Evolutionary conservation across 2,329 filamentous ascomycete genomes (phyloP), one percentile per base, ranked within the genome.

Genomic region (Ophiocordyceps robertsii): DNA sequence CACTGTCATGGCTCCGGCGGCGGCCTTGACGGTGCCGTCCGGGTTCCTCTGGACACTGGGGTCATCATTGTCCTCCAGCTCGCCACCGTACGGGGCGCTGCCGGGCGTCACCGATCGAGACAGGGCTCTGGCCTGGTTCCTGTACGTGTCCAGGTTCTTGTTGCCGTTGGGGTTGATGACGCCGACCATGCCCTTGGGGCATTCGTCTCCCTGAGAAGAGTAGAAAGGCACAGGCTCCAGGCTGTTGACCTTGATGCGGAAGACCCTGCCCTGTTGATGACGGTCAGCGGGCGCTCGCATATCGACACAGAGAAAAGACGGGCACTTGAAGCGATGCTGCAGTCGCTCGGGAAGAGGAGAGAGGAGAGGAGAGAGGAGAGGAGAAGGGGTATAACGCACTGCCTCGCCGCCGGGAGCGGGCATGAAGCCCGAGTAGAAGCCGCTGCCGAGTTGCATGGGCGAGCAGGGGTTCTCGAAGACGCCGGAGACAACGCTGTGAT

Each of bases 401-500:
- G 51, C 52, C 40, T 57, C 50, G 40, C 53, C 56, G 19, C 50
- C 47, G 12, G 51, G 48, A 2, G 53, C 53, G 37, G 51, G 44
- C 19, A 64, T 39, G 45, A 58, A 60, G 29, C 61, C 61, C 14
- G 62, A 65, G 47, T 59, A 65, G 51, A 65, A 65, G 6, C 61
- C 59, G n/a, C 47, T 52, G 40, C 56, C 55, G 16, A 55, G 31
- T 27, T 56, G 45, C 11, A 59, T 30, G 19, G 60, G 56, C 24
- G 54, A 53, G 49, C 62, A 65, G n/a, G 61, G 58, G 39, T 55
- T 53, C 11, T 51, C 44, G 47, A 61, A 65, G 47, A 54, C 54
- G 27, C 61, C 61, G 32, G 53, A 50, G 17, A 61, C 61, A 13
- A 64, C 60, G 43, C 58, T 62, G 56, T 65, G 62, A 44, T 65